phyloP scores from a whole-genome alignment of 352 stramenopile species.

The Pythium brachiatum region DNA sequence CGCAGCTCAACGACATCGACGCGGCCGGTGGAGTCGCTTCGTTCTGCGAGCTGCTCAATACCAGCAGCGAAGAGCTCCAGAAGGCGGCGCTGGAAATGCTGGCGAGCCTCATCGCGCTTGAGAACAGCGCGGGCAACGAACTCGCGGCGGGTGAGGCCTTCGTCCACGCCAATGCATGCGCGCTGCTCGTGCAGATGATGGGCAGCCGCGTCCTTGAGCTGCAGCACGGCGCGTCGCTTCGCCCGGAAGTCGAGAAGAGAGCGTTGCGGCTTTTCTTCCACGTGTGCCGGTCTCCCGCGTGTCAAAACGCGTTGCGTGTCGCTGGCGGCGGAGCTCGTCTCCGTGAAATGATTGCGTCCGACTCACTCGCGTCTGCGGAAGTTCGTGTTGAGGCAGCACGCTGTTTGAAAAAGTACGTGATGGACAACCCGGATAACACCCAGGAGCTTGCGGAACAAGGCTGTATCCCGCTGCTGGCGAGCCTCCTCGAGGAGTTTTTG shows the following conservation, averaged over 20 bases:
- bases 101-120: conserved; percentile 65
- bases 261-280: conserved; percentile 74
- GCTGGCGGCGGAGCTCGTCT: conserved; percentile 50
- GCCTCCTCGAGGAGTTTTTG: conserved; percentile 56
- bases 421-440: conserved; percentile 75
- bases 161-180: conserved; percentile 53
- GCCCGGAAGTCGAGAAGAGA: conserved; percentile 65
- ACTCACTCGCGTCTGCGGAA: conserved; percentile 49
- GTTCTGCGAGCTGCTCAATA: conserved; percentile 62
- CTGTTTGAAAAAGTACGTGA: conserved; percentile 71
- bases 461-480: conserved; percentile 51
- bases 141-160: conserved; percentile 62
- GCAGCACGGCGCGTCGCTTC: conserved; percentile 38
- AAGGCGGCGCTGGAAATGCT: conserved; percentile 69
- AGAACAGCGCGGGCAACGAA: conserved; percentile 73
- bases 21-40: conserved; percentile 67
- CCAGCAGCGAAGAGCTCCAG: conserved; percentile 54
- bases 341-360: conserved; percentile 50
- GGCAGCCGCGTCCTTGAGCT: conserved; percentile 56
- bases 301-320: conserved; percentile 66
- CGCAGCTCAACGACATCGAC: conserved; percentile 84
- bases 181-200: conserved; percentile 58
- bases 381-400: conserved; percentile 65
- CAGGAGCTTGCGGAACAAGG: conserved; percentile 54
- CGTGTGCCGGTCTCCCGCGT: conserved; percentile 57